Evolutionary conservation across 768 basidiomycete species (phyloP), one percentile per base, ranked within the genome.

Genomic region (Mycena leptocephala): DNA sequence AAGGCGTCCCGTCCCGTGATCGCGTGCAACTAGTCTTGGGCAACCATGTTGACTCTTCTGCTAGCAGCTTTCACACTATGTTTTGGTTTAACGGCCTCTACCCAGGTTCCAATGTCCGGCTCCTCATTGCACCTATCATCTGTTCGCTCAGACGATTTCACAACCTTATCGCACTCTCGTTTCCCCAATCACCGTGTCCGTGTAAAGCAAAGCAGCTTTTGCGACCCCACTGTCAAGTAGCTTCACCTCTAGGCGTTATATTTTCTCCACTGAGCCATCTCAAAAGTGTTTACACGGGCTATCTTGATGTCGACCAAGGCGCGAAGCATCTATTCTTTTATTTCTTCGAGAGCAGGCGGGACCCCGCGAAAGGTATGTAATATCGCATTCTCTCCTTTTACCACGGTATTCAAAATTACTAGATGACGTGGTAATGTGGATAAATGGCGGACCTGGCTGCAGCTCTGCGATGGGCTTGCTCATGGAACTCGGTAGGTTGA

Each of bases 371-470:
- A 78, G 91, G 92, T 87, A 82, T 80, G 65, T 79, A 20, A 10
- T 26, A 20, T 82, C 73, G 78, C 79, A n/a, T 22, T 28, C 16
- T n/a, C n/a, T 14, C 1, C 26, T 22, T 32, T 5, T 2, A 20
- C 30, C 10, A 39, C 6, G 22, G 20, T 11, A 5, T 65, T 78
- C 66, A 48, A 55, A 22, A 4, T 22, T 43, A 6, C 30, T 39
- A 88, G 93, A 93, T 79, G 92, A 93, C 82, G 89, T 93, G 32
- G 87, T 93, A 85, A 92, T 94, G 90, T 93, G 93, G 92, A 93
- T 93, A 53, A 93, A 93, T 64, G 93, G 92, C 83, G 92, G 94
- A 18, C 91, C 91, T 70, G 90, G 90, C 24, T 88, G 88, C 70
- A 88, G 88, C 5, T 89, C 89, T 20, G 85, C 92, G 7, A 85